Base-by-base conservation (phyloP, 108 stramenopile species). In the Cyclotella choctawhatcheeana region DNA sequence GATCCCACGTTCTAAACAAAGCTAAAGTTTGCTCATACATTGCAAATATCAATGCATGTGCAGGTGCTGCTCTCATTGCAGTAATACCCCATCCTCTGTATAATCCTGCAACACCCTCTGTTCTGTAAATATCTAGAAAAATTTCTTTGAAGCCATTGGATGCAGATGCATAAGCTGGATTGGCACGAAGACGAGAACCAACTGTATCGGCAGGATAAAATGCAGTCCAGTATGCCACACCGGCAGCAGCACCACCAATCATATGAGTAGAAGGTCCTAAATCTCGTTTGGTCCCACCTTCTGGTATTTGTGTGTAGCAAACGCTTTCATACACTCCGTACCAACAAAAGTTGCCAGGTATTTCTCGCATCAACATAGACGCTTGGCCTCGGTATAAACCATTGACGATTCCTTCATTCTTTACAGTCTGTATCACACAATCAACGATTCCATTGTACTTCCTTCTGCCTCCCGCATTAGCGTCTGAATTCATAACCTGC, bases 191-290 rank as follows among this genome's bases (percentile, higher is more conserved):
- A 32, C 65, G 73, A 37, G 63, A 66, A 18, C 79, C 79, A 20
- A 84, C 79, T 14, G 83, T 84, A 29, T 84, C 83, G 16, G 83
- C 83, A 20, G 83, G 83, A 60, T 84, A 84, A 44, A 84, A 84
- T 0, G 83, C 83, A 14, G 83, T 84, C 83, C 83, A 84, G 43
- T 84, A 84, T 0, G 77, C 79, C 22, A 80, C 83, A 5, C 83
- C 83, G 0, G 83, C 78, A 10, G 69, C 24, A 17, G 83, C 83
- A 32, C 83, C 83, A 30, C 83, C 83, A 12, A 81, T 47, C 14
- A 81, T 47, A 68, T 84, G 83, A 20, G 75, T 76, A 14, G 70
- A 58, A 0, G 65, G 32, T 24, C 75, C 75, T 5, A 84, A 43
- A 77, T 84, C 83, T 14, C 74, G 74, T 45, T 84, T 84, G 21